Conservation (phyloP, 352 stramenopile genomes). For the Pythium vanterpoolii region DNA sequence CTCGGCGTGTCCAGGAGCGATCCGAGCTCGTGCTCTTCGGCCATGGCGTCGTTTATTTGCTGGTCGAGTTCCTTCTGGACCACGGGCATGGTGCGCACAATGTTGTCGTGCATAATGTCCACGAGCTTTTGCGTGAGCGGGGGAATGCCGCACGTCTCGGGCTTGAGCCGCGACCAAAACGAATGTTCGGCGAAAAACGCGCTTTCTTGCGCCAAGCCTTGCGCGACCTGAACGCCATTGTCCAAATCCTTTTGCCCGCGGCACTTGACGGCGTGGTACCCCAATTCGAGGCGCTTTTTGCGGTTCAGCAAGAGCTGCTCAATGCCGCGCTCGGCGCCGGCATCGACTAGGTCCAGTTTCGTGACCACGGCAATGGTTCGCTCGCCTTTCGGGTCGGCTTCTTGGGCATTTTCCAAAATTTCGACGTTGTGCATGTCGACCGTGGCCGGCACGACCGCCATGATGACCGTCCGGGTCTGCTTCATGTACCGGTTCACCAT, state of each 20-base stretch:
- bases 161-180: constrained; percentile 36
- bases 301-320: constrained; percentile 72
- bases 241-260: constrained; percentile 68
- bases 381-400: constrained; percentile 58
- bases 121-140: constrained; percentile 35
- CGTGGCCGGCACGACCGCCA: constrained; percentile 83
- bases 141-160: constrained; percentile 32
- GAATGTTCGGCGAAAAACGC: constrained; percentile 52
- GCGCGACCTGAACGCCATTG: constrained; percentile 47
- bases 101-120: constrained; percentile 48
- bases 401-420: constrained; percentile 64
- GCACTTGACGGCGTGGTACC: constrained; percentile 88
- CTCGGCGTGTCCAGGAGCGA: constrained; percentile 5
- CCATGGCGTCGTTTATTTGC: constrained; percentile 34
- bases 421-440: constrained; percentile 86
- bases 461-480: constrained; percentile 77
- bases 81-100: constrained; percentile 45
- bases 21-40: constrained; percentile 25
- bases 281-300: constrained; percentile 60
- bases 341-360: constrained; percentile 87
- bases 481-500: constrained; percentile 73
- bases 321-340: constrained; percentile 62
- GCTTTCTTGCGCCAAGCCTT: constrained; percentile 48
- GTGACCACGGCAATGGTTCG: constrained; percentile 88
- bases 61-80: too few relatives aligned